phyloP scores from a whole-genome alignment of 805 yeast species.

The Pachysolen tannophilus region DNA sequence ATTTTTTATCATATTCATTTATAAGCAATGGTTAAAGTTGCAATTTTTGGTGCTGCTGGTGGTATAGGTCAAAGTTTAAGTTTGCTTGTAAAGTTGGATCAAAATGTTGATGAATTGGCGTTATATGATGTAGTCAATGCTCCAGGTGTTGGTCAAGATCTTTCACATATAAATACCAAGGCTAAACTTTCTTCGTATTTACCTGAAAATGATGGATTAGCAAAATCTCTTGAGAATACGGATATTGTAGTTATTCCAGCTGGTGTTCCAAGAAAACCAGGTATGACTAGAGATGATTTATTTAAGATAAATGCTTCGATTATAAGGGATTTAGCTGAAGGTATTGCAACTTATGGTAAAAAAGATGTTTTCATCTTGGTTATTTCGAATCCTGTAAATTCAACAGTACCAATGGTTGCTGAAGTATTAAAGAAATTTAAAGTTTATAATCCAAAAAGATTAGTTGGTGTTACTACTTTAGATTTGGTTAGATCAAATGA shows the following conservation, averaged over 20 bases:
- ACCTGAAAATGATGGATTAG: slow-evolving; percentile 27
- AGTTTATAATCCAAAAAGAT: slow-evolving; percentile 83
- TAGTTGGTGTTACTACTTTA: slow-evolving; percentile 94
- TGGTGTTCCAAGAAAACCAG: slow-evolving; percentile 98
- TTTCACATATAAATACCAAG: slow-evolving; percentile 73
- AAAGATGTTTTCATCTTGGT: slow-evolving; percentile 74
- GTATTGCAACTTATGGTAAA: slow-evolving; percentile 76
- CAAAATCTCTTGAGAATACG: slow-evolving; percentile 65
- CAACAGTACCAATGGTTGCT: slow-evolving; percentile 94
- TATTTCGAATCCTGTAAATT: slow-evolving; percentile 94
- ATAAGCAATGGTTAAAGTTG: slow-evolving; percentile 55
- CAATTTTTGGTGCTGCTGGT: slow-evolving; percentile 89
- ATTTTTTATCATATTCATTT: neutral
- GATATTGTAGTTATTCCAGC: slow-evolving; percentile 93
- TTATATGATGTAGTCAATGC: slow-evolving; percentile 79
- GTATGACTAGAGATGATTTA: slow-evolving; percentile 97
- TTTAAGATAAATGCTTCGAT: slow-evolving; percentile 95
- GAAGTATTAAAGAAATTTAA: slow-evolving; percentile 83
- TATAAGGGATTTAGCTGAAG: slow-evolving; percentile 86
- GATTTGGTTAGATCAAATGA: slow-evolving; percentile 87
- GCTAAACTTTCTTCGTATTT: slow-evolving; percentile 39
- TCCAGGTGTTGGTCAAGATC: slow-evolving; percentile 84
- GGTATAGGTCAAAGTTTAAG: slow-evolving; percentile 94
- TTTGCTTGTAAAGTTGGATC: slow-evolving; percentile 65
- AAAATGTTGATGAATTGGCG: slow-evolving; percentile 55